phyloP scores from a whole-genome alignment of 352 stramenopile genomes.

The Globisporangium splendens region DNA sequence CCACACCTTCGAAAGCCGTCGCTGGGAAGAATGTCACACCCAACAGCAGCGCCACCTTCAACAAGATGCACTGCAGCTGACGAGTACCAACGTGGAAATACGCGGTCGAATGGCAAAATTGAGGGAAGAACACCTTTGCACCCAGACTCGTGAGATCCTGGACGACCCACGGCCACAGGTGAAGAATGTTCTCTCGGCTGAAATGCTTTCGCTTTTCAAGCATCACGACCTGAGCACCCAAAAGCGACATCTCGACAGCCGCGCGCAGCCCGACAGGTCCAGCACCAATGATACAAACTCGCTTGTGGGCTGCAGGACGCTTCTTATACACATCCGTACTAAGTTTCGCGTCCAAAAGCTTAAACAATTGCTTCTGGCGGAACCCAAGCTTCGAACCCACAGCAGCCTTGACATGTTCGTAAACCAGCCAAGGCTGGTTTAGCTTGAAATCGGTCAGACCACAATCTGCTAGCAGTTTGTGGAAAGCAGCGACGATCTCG shows the following conservation, averaged over 20 bases:
- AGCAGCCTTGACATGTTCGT: slow-evolving; percentile 59
- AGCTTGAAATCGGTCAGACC: slow-evolving; percentile 50
- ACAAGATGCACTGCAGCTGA: slow-evolving; percentile 80
- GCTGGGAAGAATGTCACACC: slow-evolving; percentile 65
- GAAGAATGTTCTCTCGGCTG: slow-evolving; percentile 80
- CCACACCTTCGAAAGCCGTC: slow-evolving; percentile 60
- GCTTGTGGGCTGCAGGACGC: slow-evolving; percentile 60
- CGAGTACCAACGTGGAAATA: slow-evolving; percentile 85
- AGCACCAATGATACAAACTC: slow-evolving; percentile 71
- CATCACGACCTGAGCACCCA: slow-evolving; percentile 69
- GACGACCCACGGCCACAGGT: slow-evolving; percentile 83
- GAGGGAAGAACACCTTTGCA: slow-evolving; percentile 79
- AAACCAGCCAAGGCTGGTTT: slow-evolving; percentile 51
- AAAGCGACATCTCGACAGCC: slow-evolving; percentile 65
- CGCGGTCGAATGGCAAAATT: slow-evolving; percentile 77
- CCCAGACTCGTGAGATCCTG: slow-evolving; percentile 76
- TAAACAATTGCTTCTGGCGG: slow-evolving; percentile 77
- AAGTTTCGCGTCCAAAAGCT: slow-evolving; percentile 58
- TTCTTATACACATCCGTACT: slow-evolving; percentile 47
- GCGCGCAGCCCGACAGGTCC: slow-evolving; percentile 71
- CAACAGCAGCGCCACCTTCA: slow-evolving; percentile 76
- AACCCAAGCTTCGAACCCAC: slow-evolving; percentile 62
- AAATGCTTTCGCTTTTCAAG: slow-evolving; percentile 83
- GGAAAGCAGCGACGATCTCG: slow-evolving; percentile 52
- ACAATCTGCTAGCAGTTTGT: slow-evolving; percentile 49